Evolutionary conservation across 768 basidiomycete genomes (phyloP).

Genomic region (Naganishia friedmannii): DNA sequence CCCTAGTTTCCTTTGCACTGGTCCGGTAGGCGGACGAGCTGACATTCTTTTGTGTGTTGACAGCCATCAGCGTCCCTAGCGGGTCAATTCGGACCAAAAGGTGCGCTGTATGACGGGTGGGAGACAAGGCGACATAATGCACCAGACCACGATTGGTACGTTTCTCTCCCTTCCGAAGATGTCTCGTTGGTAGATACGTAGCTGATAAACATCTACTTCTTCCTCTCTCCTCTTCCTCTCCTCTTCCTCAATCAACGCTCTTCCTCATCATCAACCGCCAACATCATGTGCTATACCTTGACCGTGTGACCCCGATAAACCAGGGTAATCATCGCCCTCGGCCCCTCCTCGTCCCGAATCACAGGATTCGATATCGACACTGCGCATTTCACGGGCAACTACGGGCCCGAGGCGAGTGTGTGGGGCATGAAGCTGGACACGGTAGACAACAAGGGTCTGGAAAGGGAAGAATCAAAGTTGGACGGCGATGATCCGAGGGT

Average conservation of each 20-base stretch:
- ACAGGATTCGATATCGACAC: conserved; percentile 91
- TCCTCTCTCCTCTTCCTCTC: neutral
- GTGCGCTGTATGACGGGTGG: conserved; percentile 92
- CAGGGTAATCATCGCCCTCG: conserved; percentile 89
- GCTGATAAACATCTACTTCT: neutral
- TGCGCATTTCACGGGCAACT: conserved; percentile 81
- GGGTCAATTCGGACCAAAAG: conserved; percentile 96
- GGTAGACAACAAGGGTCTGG: conserved; percentile 19
- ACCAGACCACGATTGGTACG: conserved; percentile 77
- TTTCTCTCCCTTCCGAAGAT: conserved; percentile 13
- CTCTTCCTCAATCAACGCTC: too few relatives aligned
- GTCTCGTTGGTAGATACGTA: neutral
- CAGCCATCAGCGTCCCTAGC: conserved; percentile 84
- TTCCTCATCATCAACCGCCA: too few relatives aligned
- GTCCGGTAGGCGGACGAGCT: too few relatives aligned
- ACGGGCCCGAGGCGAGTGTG: conserved; percentile 70
- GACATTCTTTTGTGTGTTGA: neutral
- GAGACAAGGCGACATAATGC: conserved; percentile 72
- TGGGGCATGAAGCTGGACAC: conserved; percentile 56
- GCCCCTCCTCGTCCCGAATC: conserved; percentile 65
- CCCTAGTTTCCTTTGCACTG: too few relatives aligned
- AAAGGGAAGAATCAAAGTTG: conserved; percentile 23
- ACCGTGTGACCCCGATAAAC: too few relatives aligned
- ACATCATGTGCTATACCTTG: too few relatives aligned
- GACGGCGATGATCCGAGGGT: conserved; percentile 28